phyloP scores from a whole-genome alignment of 1,139 yeast species.

The Tardiomyces blankii region DNA sequence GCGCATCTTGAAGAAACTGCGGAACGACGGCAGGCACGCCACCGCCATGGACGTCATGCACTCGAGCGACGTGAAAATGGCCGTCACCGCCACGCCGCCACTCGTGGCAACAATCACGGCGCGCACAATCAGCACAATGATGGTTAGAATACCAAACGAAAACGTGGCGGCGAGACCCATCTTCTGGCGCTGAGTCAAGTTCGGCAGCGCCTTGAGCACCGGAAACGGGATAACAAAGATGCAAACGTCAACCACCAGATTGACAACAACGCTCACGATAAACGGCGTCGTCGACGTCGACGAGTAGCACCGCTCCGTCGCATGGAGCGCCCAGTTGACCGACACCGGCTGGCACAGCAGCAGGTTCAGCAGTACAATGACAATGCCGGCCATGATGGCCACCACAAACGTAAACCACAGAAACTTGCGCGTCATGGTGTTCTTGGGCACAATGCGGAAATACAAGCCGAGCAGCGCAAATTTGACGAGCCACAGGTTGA shows the following conservation, averaged over 20 bases:
- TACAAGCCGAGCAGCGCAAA: slow-evolving; percentile 21
- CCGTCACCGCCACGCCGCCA: slow-evolving; percentile 16
- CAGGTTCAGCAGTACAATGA: slow-evolving; percentile 15
- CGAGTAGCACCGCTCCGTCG: slow-evolving; percentile 16
- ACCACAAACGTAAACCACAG: slow-evolving; percentile 13
- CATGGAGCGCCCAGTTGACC: slow-evolving; percentile 18
- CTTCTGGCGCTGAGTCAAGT: slow-evolving; percentile 14
- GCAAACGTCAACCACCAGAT: slow-evolving; percentile 18
- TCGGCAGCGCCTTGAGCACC: slow-evolving; percentile 13
- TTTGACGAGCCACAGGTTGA: slow-evolving; percentile 21
- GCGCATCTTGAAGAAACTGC: slow-evolving; percentile 13
- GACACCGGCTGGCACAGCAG: slow-evolving; percentile 21
- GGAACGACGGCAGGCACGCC: slow-evolving; percentile 20
- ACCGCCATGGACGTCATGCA: slow-evolving; percentile 21
- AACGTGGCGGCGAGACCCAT: slow-evolving; percentile 19
- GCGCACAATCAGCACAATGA: slow-evolving; percentile 17
- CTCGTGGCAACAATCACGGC: slow-evolving; percentile 15
- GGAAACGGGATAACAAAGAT: slow-evolving; percentile 23
- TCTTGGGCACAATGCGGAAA: slow-evolving; percentile 18
- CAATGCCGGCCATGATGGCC: slow-evolving; percentile 10
- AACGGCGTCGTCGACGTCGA: slow-evolving; percentile 20
- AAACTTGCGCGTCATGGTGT: slow-evolving; percentile 14
- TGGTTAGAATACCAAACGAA: slow-evolving; percentile 20
- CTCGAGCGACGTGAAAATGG: slow-evolving; percentile 21
- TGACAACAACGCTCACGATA: slow-evolving; percentile 17